Evolutionary conservation across 148 eudicot species (phyloP).

Genomic region (Amaranthus cruentus): DNA sequence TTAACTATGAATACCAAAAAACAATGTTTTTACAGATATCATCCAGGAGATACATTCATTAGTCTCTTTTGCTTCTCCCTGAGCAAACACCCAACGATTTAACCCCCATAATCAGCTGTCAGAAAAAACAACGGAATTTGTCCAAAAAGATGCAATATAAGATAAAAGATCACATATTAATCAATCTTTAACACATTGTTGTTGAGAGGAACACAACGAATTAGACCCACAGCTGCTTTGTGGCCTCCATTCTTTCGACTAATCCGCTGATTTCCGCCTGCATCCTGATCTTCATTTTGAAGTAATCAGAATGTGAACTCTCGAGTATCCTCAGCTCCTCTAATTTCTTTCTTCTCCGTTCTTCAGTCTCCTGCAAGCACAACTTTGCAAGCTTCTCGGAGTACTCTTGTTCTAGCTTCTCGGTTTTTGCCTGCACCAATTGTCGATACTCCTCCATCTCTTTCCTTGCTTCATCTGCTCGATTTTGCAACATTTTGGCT

Average conservation of each 20-base stretch:
- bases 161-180: too few relatives aligned
- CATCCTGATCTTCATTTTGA: conserved; percentile 77
- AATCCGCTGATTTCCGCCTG: conserved; percentile 74
- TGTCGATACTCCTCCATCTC: conserved; percentile 56
- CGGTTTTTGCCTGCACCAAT: conserved; percentile 38
- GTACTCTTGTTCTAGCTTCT: conserved; percentile 68
- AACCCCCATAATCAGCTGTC: too few relatives aligned
- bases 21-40: too few relatives aligned
- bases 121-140: too few relatives aligned
- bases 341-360: conserved; percentile 50
- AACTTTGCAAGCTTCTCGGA: conserved; percentile 57
- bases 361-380: conserved; percentile 65
- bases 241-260: conserved; percentile 83
- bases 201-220: neutral
- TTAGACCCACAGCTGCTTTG: conserved; percentile 65
- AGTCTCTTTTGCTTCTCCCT: too few relatives aligned
- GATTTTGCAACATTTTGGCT: conserved; percentile 68
- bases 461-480: conserved; percentile 81
- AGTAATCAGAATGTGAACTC: conserved; percentile 65
- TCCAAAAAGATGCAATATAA: too few relatives aligned
- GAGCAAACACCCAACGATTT: too few relatives aligned
- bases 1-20: too few relatives aligned
- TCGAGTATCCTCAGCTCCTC: conserved; percentile 71
- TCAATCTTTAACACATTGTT: too few relatives aligned
- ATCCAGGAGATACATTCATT: too few relatives aligned